phyloP scores from a whole-genome alignment of 495 filamentous ascomycete species.

The Hypoxylon fuscum region DNA sequence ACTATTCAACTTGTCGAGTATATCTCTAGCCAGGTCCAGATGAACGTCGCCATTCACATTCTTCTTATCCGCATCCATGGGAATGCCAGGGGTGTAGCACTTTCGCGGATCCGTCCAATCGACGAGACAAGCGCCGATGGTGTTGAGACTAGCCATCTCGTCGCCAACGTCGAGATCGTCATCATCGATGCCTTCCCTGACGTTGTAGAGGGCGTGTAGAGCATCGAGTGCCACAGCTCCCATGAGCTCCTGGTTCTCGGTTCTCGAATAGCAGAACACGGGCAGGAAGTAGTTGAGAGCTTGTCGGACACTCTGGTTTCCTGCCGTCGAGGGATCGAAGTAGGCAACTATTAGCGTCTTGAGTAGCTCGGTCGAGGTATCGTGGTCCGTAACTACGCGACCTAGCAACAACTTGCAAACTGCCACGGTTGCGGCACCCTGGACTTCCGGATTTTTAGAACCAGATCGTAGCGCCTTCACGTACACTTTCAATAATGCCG shows the following conservation, averaged over 20 bases:
- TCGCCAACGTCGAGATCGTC: conserved; percentile 82
- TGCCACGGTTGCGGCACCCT: conserved; percentile 82
- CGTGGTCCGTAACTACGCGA: conserved; percentile 66
- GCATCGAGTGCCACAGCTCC: conserved; percentile 72
- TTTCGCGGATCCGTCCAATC: conserved; percentile 98
- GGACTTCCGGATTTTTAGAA: conserved; percentile 73
- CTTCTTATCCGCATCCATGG: conserved; percentile 67
- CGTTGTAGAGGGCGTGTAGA: conserved; percentile 68
- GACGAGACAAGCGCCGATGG: conserved; percentile 80
- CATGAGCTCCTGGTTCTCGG: conserved; percentile 84
- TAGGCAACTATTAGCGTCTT: conserved; percentile 84
- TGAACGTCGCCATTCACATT: conserved; percentile 73
- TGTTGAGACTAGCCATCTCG: conserved; percentile 78
- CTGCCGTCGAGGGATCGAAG: conserved; percentile 85
- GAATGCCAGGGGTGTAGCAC: conserved; percentile 73
- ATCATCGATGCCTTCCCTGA: conserved; percentile 77
- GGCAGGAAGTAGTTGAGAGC: conserved; percentile 94
- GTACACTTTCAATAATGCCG: conserved; percentile 77
- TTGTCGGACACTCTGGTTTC: conserved; percentile 88
- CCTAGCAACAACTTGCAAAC: conserved; percentile 88
- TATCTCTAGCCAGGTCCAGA: conserved; percentile 67
- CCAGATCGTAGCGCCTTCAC: conserved; percentile 76
- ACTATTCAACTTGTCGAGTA: conserved; percentile 66
- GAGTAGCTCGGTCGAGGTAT: conserved; percentile 72
- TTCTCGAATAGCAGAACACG: conserved; percentile 86